These are phyloP conservation scores for Hydnum rufescens DNA, from an alignment of 768 basidiomycete genomes.

Conservation along the genomic window DNA sequence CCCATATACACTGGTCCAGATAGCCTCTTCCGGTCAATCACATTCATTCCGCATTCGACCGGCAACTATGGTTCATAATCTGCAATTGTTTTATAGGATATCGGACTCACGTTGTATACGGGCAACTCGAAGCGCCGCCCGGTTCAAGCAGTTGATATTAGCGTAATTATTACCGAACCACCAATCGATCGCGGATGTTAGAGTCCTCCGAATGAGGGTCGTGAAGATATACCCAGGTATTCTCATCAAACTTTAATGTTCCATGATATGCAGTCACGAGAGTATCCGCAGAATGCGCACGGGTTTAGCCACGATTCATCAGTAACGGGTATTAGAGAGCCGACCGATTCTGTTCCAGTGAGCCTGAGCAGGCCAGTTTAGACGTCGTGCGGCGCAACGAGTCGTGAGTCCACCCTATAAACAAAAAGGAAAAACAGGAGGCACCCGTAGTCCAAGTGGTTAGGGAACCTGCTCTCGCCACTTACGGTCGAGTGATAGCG, in stretches of 20 bases:
- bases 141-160: slow-evolving; percentile 5
- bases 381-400: slow-evolving; percentile 39
- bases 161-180: slow-evolving; percentile 10
- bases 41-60: slow-evolving; percentile 26
- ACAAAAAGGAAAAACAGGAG: neutral
- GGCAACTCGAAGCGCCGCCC: slow-evolving; percentile 5
- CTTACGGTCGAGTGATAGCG: slow-evolving; percentile 9
- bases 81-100: neutral
- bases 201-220: neutral
- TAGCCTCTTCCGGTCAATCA: slow-evolving; percentile 43
- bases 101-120: slow-evolving; percentile 5
- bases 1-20: slow-evolving; percentile 27
- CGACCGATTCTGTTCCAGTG: slow-evolving; percentile 5
- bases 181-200: slow-evolving; percentile 5
- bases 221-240: neutral
- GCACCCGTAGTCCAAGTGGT: neutral
- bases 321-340: neutral
- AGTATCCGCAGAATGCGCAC: neutral
- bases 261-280: slow-evolving; percentile 7
- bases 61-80: neutral
- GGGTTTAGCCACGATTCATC: neutral
- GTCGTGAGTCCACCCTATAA: slow-evolving; percentile 29
- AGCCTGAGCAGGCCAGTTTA: slow-evolving; percentile 47
- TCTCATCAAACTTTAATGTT: neutral
- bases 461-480: slow-evolving; percentile 14